A percentile compares a stretch with the other conserved stretches of the same genome.
Conservation (phyloP, 2,329 filamentous ascomycete genomes). For the Aspergillus terreus region DNA sequence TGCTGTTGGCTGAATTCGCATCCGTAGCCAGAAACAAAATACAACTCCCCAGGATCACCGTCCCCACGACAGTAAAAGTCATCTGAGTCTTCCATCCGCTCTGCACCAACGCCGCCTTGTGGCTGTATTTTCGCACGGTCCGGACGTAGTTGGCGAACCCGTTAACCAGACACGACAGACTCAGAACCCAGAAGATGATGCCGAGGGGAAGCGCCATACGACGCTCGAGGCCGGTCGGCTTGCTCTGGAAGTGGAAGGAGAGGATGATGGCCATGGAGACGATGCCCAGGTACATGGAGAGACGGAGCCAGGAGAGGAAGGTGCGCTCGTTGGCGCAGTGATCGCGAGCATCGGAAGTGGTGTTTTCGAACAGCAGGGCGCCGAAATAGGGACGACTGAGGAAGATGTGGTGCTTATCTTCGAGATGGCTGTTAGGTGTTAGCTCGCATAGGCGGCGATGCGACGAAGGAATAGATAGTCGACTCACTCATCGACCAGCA, state of each 20-base stretch:
- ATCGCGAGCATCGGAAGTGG: slow-evolving; percentile 62
- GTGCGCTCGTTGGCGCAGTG: slow-evolving; percentile 66
- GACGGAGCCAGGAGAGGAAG: slow-evolving; percentile 86
- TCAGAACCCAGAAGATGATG: slow-evolving; percentile 80
- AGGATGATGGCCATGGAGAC: slow-evolving; percentile 87
- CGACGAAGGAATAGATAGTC: background rate
- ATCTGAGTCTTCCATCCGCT: slow-evolving; percentile 88
- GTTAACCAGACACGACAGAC: slow-evolving; percentile 69
- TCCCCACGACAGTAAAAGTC: slow-evolving; percentile 52
- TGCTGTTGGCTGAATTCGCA: slow-evolving; percentile 10
- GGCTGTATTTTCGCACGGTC: slow-evolving; percentile 76
- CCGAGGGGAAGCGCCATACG: slow-evolving; percentile 80
- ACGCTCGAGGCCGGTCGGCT: slow-evolving; percentile 67
- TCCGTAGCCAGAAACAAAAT: slow-evolving; percentile 42
- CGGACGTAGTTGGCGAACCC: slow-evolving; percentile 86
- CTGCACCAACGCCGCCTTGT: slow-evolving; percentile 78
- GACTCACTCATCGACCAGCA: slow-evolving; percentile 48
- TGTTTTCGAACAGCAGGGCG: slow-evolving; percentile 64
- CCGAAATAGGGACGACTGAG: slow-evolving; percentile 53
- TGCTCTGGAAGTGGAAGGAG: slow-evolving; percentile 81
- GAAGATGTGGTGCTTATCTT: slow-evolving; percentile 43
- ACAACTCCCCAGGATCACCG: slow-evolving; percentile 43
- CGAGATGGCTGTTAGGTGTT: slow-evolving; percentile 23
- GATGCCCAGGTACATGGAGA: slow-evolving; percentile 86
- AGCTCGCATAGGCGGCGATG: background rate